Evolutionary conservation across 1,284 basidiomycete species (phyloP).

Genomic region (Ceratorhiza oryzae-sativae): DNA sequence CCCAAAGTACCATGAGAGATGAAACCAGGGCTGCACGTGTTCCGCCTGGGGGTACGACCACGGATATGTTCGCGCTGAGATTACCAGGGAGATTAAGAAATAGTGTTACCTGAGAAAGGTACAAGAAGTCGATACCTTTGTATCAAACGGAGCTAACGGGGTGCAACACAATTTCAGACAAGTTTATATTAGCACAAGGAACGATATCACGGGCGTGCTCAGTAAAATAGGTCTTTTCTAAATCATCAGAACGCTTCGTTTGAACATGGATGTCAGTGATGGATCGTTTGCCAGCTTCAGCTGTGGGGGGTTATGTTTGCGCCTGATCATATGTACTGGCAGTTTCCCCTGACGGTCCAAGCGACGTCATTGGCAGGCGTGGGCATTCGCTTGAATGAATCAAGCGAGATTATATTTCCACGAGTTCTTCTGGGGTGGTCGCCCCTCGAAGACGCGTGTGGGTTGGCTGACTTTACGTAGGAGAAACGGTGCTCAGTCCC

Average conservation of each 20-base stretch:
- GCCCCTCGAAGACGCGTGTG: neutral
- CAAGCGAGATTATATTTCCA: neutral
- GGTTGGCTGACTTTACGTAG: neutral
- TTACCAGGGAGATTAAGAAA: neutral
- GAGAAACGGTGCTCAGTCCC: neutral
- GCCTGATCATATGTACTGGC: neutral
- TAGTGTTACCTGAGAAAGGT: neutral
- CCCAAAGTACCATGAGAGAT: neutral
- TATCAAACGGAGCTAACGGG: neutral
- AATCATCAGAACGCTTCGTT: neutral
- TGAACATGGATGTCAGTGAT: neutral
- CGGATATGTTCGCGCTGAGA: neutral
- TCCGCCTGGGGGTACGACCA: neutral
- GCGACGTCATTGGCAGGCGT: neutral
- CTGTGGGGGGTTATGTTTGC: neutral
- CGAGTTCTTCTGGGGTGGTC: neutral
- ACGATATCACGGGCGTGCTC: neutral
- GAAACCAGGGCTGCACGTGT: slow-evolving; percentile 5
- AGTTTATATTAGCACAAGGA: neutral
- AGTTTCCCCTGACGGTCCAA: neutral
- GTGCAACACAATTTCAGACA: neutral
- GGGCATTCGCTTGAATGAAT: neutral
- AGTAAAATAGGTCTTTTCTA: too few species aligned
- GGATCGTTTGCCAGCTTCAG: neutral
- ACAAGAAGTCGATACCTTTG: slow-evolving; percentile 8